These are phyloP conservation scores for Zygosaccharomyces gambellarensis DNA, from an alignment of 805 yeast species.

Conservation along the genomic window DNA sequence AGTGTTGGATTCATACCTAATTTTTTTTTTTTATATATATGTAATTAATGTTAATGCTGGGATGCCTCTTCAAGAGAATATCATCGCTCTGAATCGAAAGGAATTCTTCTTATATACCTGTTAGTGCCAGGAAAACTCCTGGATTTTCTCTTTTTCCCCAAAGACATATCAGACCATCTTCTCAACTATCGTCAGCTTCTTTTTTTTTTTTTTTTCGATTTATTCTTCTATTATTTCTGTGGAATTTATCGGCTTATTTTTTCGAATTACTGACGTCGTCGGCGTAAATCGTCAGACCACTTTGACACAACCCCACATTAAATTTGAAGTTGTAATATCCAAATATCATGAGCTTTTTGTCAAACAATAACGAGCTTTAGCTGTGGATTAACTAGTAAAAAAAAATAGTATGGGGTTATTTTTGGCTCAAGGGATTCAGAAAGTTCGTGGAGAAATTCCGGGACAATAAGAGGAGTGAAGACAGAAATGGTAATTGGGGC, in stretches of 20 bases:
- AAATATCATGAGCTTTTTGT: neutral
- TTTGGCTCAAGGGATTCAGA: neutral
- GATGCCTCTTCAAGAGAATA: neutral
- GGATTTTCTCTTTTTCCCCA: neutral
- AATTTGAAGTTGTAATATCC: neutral
- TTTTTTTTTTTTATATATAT: neutral
- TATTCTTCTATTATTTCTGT: neutral
- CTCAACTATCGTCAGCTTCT: neutral
- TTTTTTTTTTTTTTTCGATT: neutral
- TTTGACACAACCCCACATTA: neutral
- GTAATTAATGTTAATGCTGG: neutral
- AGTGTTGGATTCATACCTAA: conserved; percentile 17
- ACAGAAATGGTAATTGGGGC: neutral
- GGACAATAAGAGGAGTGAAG: neutral
- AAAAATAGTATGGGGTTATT: neutral
- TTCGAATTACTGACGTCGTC: neutral
- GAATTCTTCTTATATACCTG: neutral
- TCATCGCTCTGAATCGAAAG: no score
- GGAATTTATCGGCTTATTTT: neutral
- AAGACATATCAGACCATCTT: neutral
- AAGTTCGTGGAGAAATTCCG: neutral
- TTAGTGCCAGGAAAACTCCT: neutral
- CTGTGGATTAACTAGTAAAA: neutral
- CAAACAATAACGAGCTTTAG: neutral
- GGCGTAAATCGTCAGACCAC: neutral